Base-by-base conservation (phyloP, 805 yeast species). In the Candida multigemmis region DNA sequence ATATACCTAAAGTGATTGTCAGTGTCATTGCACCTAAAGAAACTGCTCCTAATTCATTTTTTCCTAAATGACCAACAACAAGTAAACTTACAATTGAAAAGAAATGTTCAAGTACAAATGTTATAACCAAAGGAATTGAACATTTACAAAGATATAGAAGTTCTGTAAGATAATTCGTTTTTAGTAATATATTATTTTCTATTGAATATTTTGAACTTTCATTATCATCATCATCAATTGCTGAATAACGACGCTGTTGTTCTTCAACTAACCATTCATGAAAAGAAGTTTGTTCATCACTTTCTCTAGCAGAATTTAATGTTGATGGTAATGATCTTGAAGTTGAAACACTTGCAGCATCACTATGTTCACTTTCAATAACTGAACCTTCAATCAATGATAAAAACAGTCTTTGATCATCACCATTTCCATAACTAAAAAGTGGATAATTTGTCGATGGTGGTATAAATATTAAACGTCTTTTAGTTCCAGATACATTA, bases 21-120 rank as follows among this genome's bases (percentile, higher is more conserved):
- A 65, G 48, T 3, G 64, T 50, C 68, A 62, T 62, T 10, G 63
- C 48, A 1, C 60, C 68, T 23, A 62, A 45, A 7, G 67, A 60
- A 3, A 61, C 67, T 3, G 68, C 67, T 0, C 67, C 68, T 31
- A 62, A 50, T 41, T 61, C 68, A 24, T 46, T 54, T 22, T 57
- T 60, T 9, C 68, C 68, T 30, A 62, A 41, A 35, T 60, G 66
- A 2, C 68, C 68, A 22, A 61, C 68, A 19, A 61, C 68, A 15
- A 62, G 36, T 26, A 62, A 40, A 25, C 63, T 52, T 12, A 62
- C 63, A 14, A 61, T 56, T 17, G 64, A 53, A 40, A 61, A 61
- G 31, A 61, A 47, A 36, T 62, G 68, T 40, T 62, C 68, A 23
- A 62, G 40, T 13, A 62, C 44, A 31, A 61, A 62, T 4, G 68